phyloP scores from a whole-genome alignment of 2,329 filamentous ascomycete genomes.

The Beauveria brongniartii region DNA sequence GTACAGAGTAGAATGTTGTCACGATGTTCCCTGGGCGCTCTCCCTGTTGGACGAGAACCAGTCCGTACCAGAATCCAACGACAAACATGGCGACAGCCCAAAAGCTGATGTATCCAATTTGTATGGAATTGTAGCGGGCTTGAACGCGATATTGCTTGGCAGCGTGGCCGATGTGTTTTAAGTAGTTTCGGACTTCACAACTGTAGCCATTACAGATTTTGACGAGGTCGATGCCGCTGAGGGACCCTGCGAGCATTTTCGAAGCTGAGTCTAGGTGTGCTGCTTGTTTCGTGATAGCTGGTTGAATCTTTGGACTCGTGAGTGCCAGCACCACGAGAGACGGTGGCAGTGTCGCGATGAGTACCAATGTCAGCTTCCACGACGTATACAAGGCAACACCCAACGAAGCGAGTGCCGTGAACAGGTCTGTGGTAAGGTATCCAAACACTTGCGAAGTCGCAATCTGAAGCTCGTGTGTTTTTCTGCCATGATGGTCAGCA shows the following conservation, averaged over 20 bases:
- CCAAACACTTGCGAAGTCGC: constrained; percentile 76
- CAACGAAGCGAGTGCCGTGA: constrained; percentile 59
- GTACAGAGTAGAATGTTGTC: constrained; percentile 76
- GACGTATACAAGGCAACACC: constrained; percentile 68
- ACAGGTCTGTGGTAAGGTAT: constrained; percentile 53
- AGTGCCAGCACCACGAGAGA: constrained; percentile 52
- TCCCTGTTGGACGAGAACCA: constrained; percentile 55
- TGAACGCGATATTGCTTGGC: constrained; percentile 58
- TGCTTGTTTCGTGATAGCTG: constrained; percentile 62
- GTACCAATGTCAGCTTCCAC: constrained; percentile 76
- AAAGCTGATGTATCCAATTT: constrained; percentile 66
- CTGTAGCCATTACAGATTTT: constrained; percentile 76
- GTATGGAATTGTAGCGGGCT: constrained; percentile 59
- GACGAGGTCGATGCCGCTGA: constrained; percentile 72
- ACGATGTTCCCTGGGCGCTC: constrained; percentile 60
- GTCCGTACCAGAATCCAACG: constrained; percentile 83
- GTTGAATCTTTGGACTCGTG: constrained; percentile 52
- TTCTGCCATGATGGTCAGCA: constrained; percentile 39
- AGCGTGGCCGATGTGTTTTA: constrained; percentile 45
- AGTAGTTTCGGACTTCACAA: constrained; percentile 61
- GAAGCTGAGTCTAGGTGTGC: constrained; percentile 59
- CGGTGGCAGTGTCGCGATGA: constrained; percentile 64
- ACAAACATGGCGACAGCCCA: constrained; percentile 75
- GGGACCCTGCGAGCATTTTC: constrained; percentile 60
- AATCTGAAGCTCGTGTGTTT: constrained; percentile 73